These are phyloP conservation scores for Chrysosphaeria jannelii DNA, from an alignment of 2,329 filamentous ascomycete species.

Conservation along the genomic window DNA sequence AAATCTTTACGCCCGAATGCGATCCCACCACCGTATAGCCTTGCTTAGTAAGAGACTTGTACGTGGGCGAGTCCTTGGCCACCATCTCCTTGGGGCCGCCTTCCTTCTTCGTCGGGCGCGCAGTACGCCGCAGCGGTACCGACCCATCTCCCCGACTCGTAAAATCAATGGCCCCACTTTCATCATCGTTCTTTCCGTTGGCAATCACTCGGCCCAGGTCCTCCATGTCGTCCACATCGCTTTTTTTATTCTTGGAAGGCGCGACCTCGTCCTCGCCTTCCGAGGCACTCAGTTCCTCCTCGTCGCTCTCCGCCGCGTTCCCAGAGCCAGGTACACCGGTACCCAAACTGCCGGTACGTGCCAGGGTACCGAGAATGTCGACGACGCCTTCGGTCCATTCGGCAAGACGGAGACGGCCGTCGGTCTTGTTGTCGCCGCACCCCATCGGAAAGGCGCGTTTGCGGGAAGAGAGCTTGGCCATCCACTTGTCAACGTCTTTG, in stretches of 20 bases:
- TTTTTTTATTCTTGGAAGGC: conserved; percentile 13
- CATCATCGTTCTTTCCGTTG: conserved; percentile 9
- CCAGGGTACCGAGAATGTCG: conserved; percentile 37
- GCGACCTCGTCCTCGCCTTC: conserved; percentile 45
- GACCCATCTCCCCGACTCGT: conserved; percentile 31
- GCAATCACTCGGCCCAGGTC: conserved; percentile 42
- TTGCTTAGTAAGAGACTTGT: conserved; percentile 74
- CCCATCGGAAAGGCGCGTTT: conserved; percentile 76
- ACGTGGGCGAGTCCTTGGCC: conserved; percentile 65
- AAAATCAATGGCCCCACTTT: conserved; percentile 27
- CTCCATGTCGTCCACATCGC: conserved; percentile 41
- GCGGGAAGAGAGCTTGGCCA: conserved; percentile 71
- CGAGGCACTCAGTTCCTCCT: conserved; percentile 35
- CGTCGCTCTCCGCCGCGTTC: conserved; percentile 58
- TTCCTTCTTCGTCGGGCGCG: conserved; percentile 6
- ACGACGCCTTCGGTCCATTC: conserved; percentile 56
- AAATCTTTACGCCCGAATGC: conserved; percentile 91
- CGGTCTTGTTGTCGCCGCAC: conserved; percentile 51
- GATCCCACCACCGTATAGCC: conserved; percentile 87
- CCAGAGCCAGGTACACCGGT: conserved; percentile 50
- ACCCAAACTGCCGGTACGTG: conserved; percentile 23
- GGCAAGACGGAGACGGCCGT: conserved; percentile 30
- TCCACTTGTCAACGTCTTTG: conserved; percentile 73
- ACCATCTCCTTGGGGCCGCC: conserved; percentile 65
- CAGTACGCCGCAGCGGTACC: conserved; percentile 5